Conservation (phyloP, 1,284 basidiomycete species). For the Apiotrichum mycotoxinovorans region DNA sequence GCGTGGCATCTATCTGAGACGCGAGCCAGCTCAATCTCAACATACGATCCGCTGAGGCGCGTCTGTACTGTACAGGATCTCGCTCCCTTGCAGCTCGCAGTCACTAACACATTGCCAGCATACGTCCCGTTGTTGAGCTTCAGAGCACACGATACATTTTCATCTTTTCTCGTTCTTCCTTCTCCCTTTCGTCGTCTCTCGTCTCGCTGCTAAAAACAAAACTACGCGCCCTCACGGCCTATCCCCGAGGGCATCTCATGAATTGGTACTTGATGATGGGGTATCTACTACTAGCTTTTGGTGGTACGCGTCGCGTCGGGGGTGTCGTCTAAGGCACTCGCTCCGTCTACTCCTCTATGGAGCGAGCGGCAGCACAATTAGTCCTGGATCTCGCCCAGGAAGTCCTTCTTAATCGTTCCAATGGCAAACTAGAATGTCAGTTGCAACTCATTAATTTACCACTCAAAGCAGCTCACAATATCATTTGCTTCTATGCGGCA, state of each 20-base stretch:
- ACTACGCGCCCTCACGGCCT: neutral
- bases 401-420: conserved; percentile 91
- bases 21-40: no score
- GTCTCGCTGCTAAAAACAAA: no score
- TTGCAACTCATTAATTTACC: neutral
- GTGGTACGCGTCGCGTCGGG: neutral
- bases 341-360: neutral
- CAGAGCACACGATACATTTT: neutral
- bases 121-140: neutral
- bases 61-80: no score
- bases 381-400: conserved; percentile 70
- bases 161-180: no score
- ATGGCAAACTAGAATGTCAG: conserved; percentile 68
- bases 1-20: no score
- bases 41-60: no score
- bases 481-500: conserved; percentile 96
- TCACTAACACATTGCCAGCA: neutral
- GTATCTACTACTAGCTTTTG: conserved; percentile 7
- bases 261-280: conserved; percentile 12
- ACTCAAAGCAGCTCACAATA: conserved; percentile 62
- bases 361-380: conserved; percentile 13
- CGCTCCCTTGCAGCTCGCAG: no score
- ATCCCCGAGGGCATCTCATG: neutral
- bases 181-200: no score
- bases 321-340: neutral